Percentiles rank a stretch among this genome's conserved stretches.
These are phyloP conservation scores for Solanum hybrid DNA, from an alignment of 305 asterid species.

Conservation along the genomic window DNA sequence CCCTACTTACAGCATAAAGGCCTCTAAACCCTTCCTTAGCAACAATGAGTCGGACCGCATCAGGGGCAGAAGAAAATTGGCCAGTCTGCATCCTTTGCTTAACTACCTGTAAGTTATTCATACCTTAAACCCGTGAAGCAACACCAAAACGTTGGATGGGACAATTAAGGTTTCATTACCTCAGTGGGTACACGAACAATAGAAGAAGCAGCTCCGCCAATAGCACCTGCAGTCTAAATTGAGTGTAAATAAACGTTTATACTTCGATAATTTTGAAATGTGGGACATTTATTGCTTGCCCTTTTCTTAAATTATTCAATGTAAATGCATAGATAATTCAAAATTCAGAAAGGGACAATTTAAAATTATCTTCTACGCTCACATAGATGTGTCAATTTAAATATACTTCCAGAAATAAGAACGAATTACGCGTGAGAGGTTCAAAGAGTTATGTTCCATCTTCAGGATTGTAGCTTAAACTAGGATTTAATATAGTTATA, in stretches of 20 bases:
- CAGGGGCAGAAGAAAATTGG: constrained; percentile 70
- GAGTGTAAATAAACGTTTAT: neutral
- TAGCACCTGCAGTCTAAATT: constrained; percentile 60
- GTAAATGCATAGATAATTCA: neutral
- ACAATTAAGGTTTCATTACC: constrained; percentile 18
- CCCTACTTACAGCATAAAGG: constrained; percentile 55
- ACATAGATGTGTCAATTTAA: neutral
- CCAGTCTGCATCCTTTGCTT: constrained; percentile 73
- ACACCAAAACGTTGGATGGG: neutral
- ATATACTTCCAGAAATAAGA: neutral
- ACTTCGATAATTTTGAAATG: neutral
- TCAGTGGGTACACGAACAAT: constrained; percentile 68
- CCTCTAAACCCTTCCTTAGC: constrained; percentile 74
- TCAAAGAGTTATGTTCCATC: neutral
- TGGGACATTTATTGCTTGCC: neutral
- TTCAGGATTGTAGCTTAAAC: neutral
- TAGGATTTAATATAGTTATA: neutral
- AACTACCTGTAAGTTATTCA: constrained; percentile 35
- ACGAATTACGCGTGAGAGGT: neutral
- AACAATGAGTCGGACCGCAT: constrained; percentile 56
- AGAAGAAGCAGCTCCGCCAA: constrained; percentile 70
- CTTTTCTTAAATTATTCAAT: neutral
- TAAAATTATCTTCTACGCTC: neutral
- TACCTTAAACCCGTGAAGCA: constrained; percentile 4
- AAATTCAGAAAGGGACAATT: neutral